Evolutionary conservation across 345 rosid species (phyloP).

Genomic region (Linum usitatissimum): DNA sequence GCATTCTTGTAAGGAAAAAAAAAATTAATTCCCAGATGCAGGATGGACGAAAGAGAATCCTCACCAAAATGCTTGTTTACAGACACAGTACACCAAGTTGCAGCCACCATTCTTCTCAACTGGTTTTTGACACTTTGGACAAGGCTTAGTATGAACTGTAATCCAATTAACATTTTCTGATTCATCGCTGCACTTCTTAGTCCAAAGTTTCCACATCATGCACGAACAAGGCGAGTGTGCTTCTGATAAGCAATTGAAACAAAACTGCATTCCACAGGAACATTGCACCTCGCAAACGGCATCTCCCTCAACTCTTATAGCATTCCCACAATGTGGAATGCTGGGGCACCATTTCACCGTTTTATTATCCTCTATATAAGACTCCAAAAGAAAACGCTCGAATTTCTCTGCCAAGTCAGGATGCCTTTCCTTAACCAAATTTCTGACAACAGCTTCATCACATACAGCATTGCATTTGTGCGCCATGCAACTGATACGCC

Average conservation of each 20-base stretch:
- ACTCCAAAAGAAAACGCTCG: conserved; percentile 30
- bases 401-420: conserved; percentile 28
- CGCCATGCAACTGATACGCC: conserved; percentile 32
- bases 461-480: conserved; percentile 31
- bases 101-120: conserved; percentile 64
- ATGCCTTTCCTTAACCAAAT: conserved; percentile 21
- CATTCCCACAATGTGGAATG: conserved; percentile 41
- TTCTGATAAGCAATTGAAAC: conserved; percentile 29
- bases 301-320: conserved; percentile 25
- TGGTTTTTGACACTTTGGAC: conserved; percentile 49
- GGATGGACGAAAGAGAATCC: conserved; percentile 12
- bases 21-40: not conserved
- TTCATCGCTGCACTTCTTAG: conserved; percentile 41
- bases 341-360: conserved; percentile 46
- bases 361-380: conserved; percentile 36
- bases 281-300: conserved; percentile 27
- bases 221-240: conserved; percentile 38
- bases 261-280: conserved; percentile 25
- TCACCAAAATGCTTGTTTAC: conserved; percentile 57
- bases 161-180: conserved; percentile 51
- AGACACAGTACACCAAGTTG: conserved; percentile 48
- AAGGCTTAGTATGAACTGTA: conserved; percentile 44
- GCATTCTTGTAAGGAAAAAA: not conserved
- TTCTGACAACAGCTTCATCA: conserved; percentile 26
- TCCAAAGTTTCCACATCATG: conserved; percentile 31